Evolutionary conservation across 1,284 basidiomycete species (phyloP), one percentile per base, ranked within the genome.

Genomic region (Leccinum brunneo-olivaceum): DNA sequence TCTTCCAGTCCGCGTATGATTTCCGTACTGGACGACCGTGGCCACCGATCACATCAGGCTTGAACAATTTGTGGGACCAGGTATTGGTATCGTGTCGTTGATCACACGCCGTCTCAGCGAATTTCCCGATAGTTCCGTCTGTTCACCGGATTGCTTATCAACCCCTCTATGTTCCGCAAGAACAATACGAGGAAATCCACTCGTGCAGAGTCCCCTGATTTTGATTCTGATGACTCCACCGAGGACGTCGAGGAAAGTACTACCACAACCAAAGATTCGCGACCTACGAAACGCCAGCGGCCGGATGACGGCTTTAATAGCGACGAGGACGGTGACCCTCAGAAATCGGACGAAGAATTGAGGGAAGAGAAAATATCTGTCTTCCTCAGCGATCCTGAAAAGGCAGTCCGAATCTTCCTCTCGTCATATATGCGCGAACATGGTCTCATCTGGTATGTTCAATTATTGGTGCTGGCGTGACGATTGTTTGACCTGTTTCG

Each of bases 391-490:
- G 69, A 84, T 43, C 79, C 82, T 0, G 79, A 77, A 51, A 53
- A 53, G 2, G 57, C 63, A 15, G 60, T 77, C 23, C 72, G 70
- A 43, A 65, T 82, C 7, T 86, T 84, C 58, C 68, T 88, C 41
- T 82, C 81, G 0, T 79, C 77, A 4, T 76, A 77, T 50, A 78
- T 77, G 65, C 69, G 74, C 19, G 71, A 78, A 41, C 72, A 77
- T 41, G 83, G 83, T 8, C 65, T 85, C 37, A 67, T 78, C 38
- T 84, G 74, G 81, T 83, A 53, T 27, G 69, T 56, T 2, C 5
- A 14, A 33, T 48, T 23, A 19, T 38, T 23, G 5, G 15, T 8
- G 28, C 16, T 21, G 14, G 14, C 11, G 7, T 8, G 28, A 27
- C 34, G 19, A 19, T 28, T 8, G 15, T 16, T 33, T 47, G n/a